Percentiles rank a stretch among this genome's conserved stretches.
These are phyloP conservation scores for Phytophthora constricta DNA, from an alignment of 352 stramenopile genomes.

Conservation along the genomic window DNA sequence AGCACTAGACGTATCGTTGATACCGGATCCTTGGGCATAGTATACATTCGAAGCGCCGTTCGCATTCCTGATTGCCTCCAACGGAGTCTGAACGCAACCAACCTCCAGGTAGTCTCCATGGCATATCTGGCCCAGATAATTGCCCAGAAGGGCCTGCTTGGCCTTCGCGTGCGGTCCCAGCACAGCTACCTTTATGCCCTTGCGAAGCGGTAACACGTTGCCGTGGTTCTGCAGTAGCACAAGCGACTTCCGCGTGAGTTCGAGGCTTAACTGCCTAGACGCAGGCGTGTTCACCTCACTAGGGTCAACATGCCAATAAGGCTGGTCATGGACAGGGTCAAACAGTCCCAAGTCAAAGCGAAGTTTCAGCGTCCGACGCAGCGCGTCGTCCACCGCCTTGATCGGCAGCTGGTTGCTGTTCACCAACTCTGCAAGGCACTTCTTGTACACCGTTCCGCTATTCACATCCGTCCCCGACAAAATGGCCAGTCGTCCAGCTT, in stretches of 20 bases:
- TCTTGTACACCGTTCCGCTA: constrained; percentile 82
- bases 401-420: constrained; percentile 53
- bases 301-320: constrained; percentile 76
- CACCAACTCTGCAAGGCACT: constrained; percentile 73
- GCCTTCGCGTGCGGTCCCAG: constrained; percentile 83
- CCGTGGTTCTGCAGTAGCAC: constrained; percentile 94
- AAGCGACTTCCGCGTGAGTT: constrained; percentile 88
- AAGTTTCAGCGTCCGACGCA: constrained; percentile 79
- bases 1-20: constrained; percentile 70
- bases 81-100: constrained; percentile 69
- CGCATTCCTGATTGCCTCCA: constrained; percentile 62
- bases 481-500: constrained; percentile 65
- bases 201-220: constrained; percentile 69
- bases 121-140: constrained; percentile 89
- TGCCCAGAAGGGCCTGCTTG: constrained; percentile 71
- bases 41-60: constrained; percentile 51
- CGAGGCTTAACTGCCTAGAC: constrained; percentile 69
- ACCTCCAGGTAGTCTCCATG: constrained; percentile 75
- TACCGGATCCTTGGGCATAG: constrained; percentile 51
- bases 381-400: constrained; percentile 63
- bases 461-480: constrained; percentile 89
- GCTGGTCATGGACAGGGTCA: constrained; percentile 84
- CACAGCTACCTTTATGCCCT: constrained; percentile 65
- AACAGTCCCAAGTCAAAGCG: constrained; percentile 94
- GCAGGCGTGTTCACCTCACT: constrained; percentile 76